Evolutionary conservation across 1,284 basidiomycete genomes (phyloP).

Genomic region (Irpex rosettiformis): DNA sequence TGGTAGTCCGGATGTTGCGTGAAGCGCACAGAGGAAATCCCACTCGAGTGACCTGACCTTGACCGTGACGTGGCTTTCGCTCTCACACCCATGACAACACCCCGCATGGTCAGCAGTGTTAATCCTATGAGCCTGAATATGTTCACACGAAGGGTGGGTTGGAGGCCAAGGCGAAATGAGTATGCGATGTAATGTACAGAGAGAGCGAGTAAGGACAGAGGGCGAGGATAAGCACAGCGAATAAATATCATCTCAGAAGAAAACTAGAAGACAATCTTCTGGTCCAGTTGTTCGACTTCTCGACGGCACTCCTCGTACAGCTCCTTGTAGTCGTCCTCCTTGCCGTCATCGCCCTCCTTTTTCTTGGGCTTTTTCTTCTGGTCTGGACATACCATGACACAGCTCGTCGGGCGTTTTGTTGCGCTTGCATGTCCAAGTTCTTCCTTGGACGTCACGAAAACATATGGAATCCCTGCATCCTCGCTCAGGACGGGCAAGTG

Average conservation of each 20-base stretch:
- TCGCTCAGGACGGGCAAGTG: constrained; percentile 95
- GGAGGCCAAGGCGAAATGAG: not conserved
- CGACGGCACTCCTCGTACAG: constrained; percentile 81
- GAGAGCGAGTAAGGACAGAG: not conserved
- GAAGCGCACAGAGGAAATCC: constrained; percentile 17
- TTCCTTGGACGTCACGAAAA: constrained; percentile 86
- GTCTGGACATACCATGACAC: constrained; percentile 89
- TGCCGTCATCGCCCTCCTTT: constrained; percentile 63
- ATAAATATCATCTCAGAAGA: constrained; percentile 6
- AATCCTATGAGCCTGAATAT: not conserved
- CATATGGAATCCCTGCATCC: constrained; percentile 92
- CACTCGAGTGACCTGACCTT: constrained; percentile 13
- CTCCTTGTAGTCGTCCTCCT: constrained; percentile 80
- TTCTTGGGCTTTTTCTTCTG: constrained; percentile 69
- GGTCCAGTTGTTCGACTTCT: constrained; percentile 83
- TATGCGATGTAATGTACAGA: constrained; percentile 9
- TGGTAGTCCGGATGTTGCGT: constrained; percentile 16
- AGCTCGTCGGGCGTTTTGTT: constrained; percentile 97
- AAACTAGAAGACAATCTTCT: constrained; percentile 59
- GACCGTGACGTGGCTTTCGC: constrained; percentile 27
- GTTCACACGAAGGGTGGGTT: not conserved
- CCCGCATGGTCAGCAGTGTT: not conserved
- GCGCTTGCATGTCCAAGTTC: constrained; percentile 94
- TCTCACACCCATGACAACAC: constrained; percentile 6
- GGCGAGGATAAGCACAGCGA: constrained; percentile 3